Evolutionary conservation across 139 green algal species (phyloP).

Genomic region (Raphidocelis subcapitata): DNA sequence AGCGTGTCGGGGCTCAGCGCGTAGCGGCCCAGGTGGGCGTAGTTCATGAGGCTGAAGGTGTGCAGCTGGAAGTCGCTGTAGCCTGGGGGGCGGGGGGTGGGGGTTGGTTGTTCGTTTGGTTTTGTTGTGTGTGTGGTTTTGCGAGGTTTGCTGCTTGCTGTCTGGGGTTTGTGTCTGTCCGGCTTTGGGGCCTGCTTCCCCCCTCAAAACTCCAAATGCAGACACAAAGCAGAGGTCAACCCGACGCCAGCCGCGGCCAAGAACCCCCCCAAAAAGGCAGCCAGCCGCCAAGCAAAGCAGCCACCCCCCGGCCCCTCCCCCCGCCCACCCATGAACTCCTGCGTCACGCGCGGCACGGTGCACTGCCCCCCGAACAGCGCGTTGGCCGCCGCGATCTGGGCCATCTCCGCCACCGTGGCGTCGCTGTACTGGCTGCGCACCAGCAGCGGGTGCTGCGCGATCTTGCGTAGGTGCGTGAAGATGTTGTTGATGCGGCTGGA

Average conservation of each 20-base stretch:
- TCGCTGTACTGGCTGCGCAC: slow-evolving; percentile 73
- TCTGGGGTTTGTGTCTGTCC: too few relatives aligned
- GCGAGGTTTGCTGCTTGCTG: too few relatives aligned
- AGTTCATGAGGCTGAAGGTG: slow-evolving; percentile 50
- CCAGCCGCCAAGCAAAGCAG: too few relatives aligned
- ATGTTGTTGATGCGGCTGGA: slow-evolving; percentile 78
- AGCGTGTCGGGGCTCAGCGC: slow-evolving; percentile 42
- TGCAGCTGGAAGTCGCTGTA: slow-evolving; percentile 88
- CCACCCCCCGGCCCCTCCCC: too few relatives aligned
- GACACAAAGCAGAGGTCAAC: too few relatives aligned
- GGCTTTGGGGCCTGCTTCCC: too few relatives aligned
- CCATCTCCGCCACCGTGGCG: slow-evolving; percentile 62
- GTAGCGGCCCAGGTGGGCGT: slow-evolving; percentile 30
- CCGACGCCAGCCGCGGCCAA: too few relatives aligned
- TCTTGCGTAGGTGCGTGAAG: slow-evolving; percentile 93
- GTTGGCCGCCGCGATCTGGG: slow-evolving; percentile 39
- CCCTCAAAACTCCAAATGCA: too few relatives aligned
- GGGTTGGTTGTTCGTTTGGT: too few relatives aligned
- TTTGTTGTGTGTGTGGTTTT: too few relatives aligned
- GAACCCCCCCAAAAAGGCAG: too few relatives aligned
- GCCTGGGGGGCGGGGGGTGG: too few relatives aligned
- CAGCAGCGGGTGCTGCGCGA: slow-evolving; percentile 94
- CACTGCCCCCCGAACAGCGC: slow-evolving; percentile 62
- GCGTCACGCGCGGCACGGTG: slow-evolving; percentile 55
- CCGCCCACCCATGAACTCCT: slow-evolving; percentile 46